Evolutionary conservation across 805 yeast genomes (phyloP), one percentile per base, ranked within the genome.

Genomic region (Metschnikowia proteae): DNA sequence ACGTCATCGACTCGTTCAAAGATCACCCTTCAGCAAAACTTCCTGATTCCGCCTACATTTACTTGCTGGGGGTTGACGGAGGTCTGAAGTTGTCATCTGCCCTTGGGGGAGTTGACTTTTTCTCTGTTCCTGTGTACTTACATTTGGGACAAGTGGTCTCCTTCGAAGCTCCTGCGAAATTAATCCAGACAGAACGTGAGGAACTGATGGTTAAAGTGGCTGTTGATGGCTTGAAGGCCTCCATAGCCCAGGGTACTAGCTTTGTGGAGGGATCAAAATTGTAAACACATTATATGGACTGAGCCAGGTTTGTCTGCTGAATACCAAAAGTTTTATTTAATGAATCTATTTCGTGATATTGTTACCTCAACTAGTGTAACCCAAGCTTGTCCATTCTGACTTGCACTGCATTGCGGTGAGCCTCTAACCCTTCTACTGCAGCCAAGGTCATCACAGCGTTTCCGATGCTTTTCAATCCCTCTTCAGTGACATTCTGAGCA

Each of bases 391-490:
- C 88, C 88, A 94, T 83, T 74, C 99, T 83, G 37, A 94, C 84
- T 69, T 90, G 90, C 44, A 94, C 97, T 5, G 99, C 98, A 62
- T 90, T 88, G 68, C 97, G 83, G 75, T 94, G 99, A 8, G 91
- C 99, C 67, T 92, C 97, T 51, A 94, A 78, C 3, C 99, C 99
- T 72, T 94, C 99, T 35, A 91, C 94, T 45, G 83, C 91, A 25
- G 99, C 99, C 53, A 94, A 80, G 34, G 88, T 83, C 92, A 92
- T 92, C 17, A 94, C 97, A 3, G 98, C 97, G 56, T 82, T 83
- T n/a, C 99, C 99, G 55, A 94, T 92, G 59, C 83, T 83, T 63
- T 80, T 74, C 59, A 94, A 78, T 23, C 99, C 99, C 65, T 84
- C 79, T 48, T 86, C 82, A 1, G 90, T 84, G 32, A 94, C 88